Percentiles rank a stretch among this genome's conserved stretches.
phyloP scores from a whole-genome alignment of 2,329 filamentous ascomycete species.

The Nemania abortiva region DNA sequence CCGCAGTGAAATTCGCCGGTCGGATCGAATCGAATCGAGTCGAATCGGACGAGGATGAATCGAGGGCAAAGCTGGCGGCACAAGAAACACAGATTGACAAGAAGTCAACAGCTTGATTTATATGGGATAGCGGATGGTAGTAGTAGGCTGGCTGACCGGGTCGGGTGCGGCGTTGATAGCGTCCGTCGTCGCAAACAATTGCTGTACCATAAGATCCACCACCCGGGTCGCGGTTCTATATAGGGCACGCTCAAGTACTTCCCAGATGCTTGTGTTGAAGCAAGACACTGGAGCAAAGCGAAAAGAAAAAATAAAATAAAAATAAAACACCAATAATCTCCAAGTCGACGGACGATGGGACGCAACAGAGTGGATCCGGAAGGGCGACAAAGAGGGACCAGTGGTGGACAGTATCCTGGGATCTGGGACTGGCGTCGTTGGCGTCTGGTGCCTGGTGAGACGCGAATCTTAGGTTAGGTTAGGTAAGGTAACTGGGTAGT shows the following conservation, averaged over 20 bases:
- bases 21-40: not conserved
- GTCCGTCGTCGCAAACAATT: conserved; percentile 14
- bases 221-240: not conserved
- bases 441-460: not conserved
- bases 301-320: no score
- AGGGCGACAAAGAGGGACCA: conserved; percentile 1
- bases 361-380: not conserved
- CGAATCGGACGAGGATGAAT: not conserved
- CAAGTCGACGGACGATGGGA: not conserved
- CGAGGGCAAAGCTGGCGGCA: not conserved
- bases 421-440: not conserved
- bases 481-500: not conserved
- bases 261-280: conserved; percentile 18
- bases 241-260: not conserved
- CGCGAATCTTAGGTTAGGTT: not conserved
- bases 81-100: not conserved
- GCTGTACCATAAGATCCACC: conserved; percentile 3
- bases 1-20: not conserved
- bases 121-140: not conserved
- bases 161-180: not conserved
- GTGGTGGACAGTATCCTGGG: not conserved
- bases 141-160: not conserved
- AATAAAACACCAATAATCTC: conserved; percentile 6
- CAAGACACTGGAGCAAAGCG: not conserved
- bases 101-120: not conserved